Evolutionary conservation across 169 alveolate species (phyloP), one percentile per base, ranked within the genome.

Genomic region (Plasmodium fragile): DNA sequence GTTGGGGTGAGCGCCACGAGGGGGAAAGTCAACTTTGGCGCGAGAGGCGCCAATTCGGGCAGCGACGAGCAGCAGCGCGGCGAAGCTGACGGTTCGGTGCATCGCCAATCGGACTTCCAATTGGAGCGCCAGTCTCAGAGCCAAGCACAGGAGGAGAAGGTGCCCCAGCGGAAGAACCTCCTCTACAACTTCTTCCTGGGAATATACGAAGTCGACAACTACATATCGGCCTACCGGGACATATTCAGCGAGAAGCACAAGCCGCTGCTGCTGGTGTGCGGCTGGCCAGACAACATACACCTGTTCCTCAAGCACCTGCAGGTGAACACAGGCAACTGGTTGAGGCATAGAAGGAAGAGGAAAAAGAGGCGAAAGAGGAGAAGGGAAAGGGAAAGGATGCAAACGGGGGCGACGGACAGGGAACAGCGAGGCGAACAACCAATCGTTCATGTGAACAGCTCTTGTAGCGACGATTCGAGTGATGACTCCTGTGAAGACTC

Each of bases 271-370:
- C 92, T 96, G 45, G 92, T 96, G 18, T 95, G 97, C 55, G 97
- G 97, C 0, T 96, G 97, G 97, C 92, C 95, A 25, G 84, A 92
- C 65, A 96, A 95, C 80, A 79, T 96, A 71, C 90, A 94, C 73
- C 25, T 82, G 65, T 91, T 96, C 71, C 65, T 96, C 41, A 96
- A 85, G 87, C 77, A 87, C n/a, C 52, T 95, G 73, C 81, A 89
- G 65, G 81, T 78, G 34, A 43, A 72, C 69, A 10, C 71, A 16
- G 81, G 82, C 32, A 79, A 49, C 28, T 65, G 73, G 28, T 2
- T 43, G 13, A 0, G 49, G 49, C 82, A 75, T 8, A 73, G 65
- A 8, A 13, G 28, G 30, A 73, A 72, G 65, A 52, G 34, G 22
- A 72, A 22, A 28, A 75, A 30, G 28, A 53, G 6, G 36, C 30